phyloP scores from a whole-genome alignment of 2,329 filamentous ascomycete genomes.

The Cercospora sesami region DNA sequence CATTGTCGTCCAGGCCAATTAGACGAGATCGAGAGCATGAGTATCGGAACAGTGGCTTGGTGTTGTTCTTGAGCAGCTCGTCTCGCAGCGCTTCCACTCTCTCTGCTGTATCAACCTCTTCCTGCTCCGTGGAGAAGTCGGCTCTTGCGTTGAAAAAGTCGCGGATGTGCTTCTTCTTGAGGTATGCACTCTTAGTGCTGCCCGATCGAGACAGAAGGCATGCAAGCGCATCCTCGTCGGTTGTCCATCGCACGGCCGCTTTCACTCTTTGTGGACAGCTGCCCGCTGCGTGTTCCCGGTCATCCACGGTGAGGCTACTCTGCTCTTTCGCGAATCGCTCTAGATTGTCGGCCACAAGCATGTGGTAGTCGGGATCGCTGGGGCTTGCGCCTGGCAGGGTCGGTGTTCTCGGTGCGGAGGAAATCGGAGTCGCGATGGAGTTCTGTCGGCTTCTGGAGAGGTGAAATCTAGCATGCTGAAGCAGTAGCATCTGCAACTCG shows the following conservation, averaged over 20 bases:
- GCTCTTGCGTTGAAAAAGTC: conserved; percentile 42
- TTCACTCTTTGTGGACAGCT: conserved; percentile 35
- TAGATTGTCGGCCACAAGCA: conserved; percentile 51
- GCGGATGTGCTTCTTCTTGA: conserved; percentile 47
- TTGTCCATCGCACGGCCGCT: conserved; percentile 34
- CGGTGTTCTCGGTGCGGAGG: conserved; percentile 28
- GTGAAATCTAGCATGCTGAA: conserved; percentile 51
- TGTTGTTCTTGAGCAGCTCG: conserved; percentile 50
- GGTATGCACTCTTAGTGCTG: conserved; percentile 35
- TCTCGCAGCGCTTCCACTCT: conserved; percentile 37
- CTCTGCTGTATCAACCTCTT: conserved; percentile 29
- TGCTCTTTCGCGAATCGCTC: conserved; percentile 50
- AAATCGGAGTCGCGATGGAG: conserved; percentile 28
- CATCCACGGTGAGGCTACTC: conserved; percentile 47
- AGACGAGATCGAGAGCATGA: conserved; percentile 52
- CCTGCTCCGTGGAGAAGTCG: conserved; percentile 30
- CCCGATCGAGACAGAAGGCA: conserved; percentile 27
- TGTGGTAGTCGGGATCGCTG: conserved; percentile 42
- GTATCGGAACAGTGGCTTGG: conserved; percentile 50
- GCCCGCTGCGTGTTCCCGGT: conserved; percentile 37
- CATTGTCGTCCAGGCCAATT: conserved; percentile 48
- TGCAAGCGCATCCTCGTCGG: conserved; percentile 34
- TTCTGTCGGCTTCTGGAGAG: conserved; percentile 34
- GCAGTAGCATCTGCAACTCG: conserved; percentile 54
- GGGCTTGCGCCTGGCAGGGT: conserved; percentile 27